Conservation (phyloP, 768 basidiomycete genomes). For the Boletus speciosus region DNA sequence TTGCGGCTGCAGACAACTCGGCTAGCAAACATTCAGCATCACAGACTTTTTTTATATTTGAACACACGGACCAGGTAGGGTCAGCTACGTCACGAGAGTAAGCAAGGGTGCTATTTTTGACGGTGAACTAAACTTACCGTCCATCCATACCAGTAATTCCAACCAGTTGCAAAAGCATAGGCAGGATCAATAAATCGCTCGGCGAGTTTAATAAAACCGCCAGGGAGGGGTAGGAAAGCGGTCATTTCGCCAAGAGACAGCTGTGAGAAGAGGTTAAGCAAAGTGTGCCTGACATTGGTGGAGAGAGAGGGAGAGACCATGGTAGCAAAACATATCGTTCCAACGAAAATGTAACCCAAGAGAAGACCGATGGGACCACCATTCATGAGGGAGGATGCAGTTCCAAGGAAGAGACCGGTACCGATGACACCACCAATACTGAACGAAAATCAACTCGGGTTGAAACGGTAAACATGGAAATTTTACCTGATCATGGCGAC, state of each 20-base stretch:
- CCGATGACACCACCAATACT: constrained; percentile 41
- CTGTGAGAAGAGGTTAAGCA: constrained; percentile 9
- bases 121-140: constrained; percentile 5
- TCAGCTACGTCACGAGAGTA: constrained; percentile 12
- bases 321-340: constrained; percentile 36
- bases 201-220: constrained; percentile 45
- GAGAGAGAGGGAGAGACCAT: constrained; percentile 27
- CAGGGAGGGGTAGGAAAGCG: constrained; percentile 42
- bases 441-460: background rate
- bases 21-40: constrained; percentile 26
- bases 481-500: constrained; percentile 35
- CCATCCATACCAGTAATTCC: constrained; percentile 43
- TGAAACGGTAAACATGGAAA: background rate
- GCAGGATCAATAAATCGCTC: constrained; percentile 48
- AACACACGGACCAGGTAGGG: constrained; percentile 22
- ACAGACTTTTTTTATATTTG: background rate
- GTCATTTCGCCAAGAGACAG: constrained; percentile 45
- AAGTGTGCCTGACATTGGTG: background rate
- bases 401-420: constrained; percentile 37
- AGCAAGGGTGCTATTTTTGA: constrained; percentile 4
- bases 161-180: constrained; percentile 42
- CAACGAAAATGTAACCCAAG: constrained; percentile 38
- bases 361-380: constrained; percentile 49
- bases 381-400: constrained; percentile 32
- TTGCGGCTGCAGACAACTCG: constrained; percentile 48